A percentile compares a stretch with the other conserved stretches of the same genome.
Conservation (phyloP, 1,139 yeast genomes). For the Candida sp. region DNA sequence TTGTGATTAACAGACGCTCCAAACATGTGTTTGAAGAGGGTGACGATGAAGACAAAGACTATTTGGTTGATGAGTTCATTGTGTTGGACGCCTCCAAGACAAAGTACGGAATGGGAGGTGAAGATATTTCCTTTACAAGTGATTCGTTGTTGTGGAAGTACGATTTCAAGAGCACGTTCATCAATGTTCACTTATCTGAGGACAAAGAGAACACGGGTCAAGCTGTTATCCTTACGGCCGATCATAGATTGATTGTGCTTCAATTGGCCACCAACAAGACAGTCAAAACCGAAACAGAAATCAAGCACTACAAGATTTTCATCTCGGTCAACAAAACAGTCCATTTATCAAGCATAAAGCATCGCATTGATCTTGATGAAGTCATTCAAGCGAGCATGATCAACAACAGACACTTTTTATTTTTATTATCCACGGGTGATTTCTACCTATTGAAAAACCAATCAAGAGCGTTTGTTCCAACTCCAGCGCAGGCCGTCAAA, state of each 20-base stretch:
- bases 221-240: conserved; percentile 34
- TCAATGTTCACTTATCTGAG: conserved; percentile 20
- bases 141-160: conserved; percentile 48
- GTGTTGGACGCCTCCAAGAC: conserved; percentile 37
- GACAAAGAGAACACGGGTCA: conserved; percentile 15
- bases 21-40: conserved; percentile 22
- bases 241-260: conserved; percentile 34
- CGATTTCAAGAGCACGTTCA: conserved; percentile 32
- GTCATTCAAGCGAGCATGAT: conserved; percentile 32
- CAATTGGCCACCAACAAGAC: conserved; percentile 23
- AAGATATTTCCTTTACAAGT: conserved; percentile 37
- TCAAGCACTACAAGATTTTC: conserved; percentile 29
- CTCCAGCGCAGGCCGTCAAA: conserved; percentile 12
- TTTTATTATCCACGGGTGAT: conserved; percentile 42
- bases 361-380: conserved; percentile 26
- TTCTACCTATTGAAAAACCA: conserved; percentile 42
- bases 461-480: conserved; percentile 8
- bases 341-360: conserved; percentile 35
- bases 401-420: conserved; percentile 36
- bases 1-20: conserved; percentile 35
- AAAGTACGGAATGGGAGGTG: conserved; percentile 41
- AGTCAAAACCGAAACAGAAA: conserved; percentile 9
- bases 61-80: conserved; percentile 41
- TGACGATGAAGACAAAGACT: conserved; percentile 9
- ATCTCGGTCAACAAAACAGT: conserved; percentile 40